Percentiles rank a stretch among this genome's conserved stretches.
Evolutionary conservation across 2,329 filamentous ascomycete genomes (phyloP).

Genomic region (Dothidotthia symphoricarpi): DNA sequence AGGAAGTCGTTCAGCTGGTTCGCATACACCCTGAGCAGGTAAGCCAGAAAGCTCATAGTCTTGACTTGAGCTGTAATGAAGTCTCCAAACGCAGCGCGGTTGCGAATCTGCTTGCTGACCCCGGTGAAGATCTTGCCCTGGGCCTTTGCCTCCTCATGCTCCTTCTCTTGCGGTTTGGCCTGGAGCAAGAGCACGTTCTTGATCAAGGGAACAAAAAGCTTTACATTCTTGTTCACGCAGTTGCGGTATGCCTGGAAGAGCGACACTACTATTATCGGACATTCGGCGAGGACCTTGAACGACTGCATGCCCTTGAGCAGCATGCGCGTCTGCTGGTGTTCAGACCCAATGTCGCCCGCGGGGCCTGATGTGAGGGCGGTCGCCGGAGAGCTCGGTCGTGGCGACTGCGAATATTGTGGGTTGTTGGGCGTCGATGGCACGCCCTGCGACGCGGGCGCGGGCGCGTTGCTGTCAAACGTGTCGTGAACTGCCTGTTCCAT

Average conservation of each 20-base stretch:
- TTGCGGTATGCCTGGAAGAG: slow-evolving; percentile 90
- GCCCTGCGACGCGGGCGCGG: slow-evolving; percentile 50
- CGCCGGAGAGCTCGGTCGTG: slow-evolving; percentile 84
- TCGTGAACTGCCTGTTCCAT: slow-evolving; percentile 95
- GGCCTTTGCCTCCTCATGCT: slow-evolving; percentile 78
- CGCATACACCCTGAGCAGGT: slow-evolving; percentile 83
- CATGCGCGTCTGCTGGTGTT: slow-evolving; percentile 78
- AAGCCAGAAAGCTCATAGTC: slow-evolving; percentile 98
- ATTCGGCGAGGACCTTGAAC: slow-evolving; percentile 97
- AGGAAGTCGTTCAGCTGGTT: slow-evolving; percentile 86
- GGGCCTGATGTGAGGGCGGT: slow-evolving; percentile 73
- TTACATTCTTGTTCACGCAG: slow-evolving; percentile 80
- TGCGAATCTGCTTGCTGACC: slow-evolving; percentile 89
- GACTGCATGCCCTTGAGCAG: slow-evolving; percentile 94
- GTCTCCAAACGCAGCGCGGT: slow-evolving; percentile 90
- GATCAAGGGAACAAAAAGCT: slow-evolving; percentile 88
- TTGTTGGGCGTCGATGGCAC: slow-evolving; percentile 64
- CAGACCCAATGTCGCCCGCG: slow-evolving; percentile 71
- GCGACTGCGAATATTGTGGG: slow-evolving; percentile 75
- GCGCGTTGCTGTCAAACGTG: slow-evolving; percentile 78
- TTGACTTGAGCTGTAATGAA: slow-evolving; percentile 98
- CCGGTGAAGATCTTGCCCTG: slow-evolving; percentile 85
- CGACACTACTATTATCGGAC: slow-evolving; percentile 97
- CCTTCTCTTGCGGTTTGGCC: slow-evolving; percentile 88
- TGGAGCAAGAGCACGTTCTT: slow-evolving; percentile 86